Percentiles rank a stretch among this genome's conserved stretches.
phyloP scores from a whole-genome alignment of 306 rosid genomes.

The Carpinus fangiana region DNA sequence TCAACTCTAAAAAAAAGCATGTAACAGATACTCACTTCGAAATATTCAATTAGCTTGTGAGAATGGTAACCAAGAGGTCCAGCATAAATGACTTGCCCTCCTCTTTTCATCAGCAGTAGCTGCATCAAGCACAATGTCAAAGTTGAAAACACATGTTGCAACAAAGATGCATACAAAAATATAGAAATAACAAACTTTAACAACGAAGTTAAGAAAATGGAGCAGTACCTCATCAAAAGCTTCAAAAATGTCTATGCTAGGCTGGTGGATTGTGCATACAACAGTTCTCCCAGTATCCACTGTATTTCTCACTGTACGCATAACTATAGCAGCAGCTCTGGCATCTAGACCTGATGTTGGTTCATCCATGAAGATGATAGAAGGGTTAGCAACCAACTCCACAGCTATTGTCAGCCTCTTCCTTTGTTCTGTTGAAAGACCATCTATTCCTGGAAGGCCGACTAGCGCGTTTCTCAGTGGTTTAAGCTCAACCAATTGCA shows the following conservation, averaged over 20 bases:
- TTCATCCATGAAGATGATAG: conserved; percentile 90
- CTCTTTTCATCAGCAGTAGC: conserved; percentile 78
- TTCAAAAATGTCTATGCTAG: conserved; percentile 88
- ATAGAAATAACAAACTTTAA: background rate
- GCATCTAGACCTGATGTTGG: conserved; percentile 96
- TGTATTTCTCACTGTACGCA: conserved; percentile 84
- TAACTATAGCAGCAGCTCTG: conserved; percentile 88
- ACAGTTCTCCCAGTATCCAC: conserved; percentile 88
- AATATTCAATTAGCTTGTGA: conserved; percentile 65
- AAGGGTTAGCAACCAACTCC: conserved; percentile 86
- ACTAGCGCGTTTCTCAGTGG: conserved; percentile 60
- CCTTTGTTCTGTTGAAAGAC: conserved; percentile 83
- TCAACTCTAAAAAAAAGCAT: background rate
- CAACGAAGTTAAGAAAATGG: conserved; percentile 1
- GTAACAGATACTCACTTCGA: conserved; percentile 47
- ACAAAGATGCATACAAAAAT: background rate
- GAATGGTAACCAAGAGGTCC: conserved; percentile 78
- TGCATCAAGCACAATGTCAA: conserved; percentile 21
- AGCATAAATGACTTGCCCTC: conserved; percentile 74
- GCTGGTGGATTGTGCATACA: conserved; percentile 92
- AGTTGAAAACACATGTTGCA: background rate
- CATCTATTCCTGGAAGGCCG: conserved; percentile 81
- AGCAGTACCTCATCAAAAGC: conserved; percentile 72
- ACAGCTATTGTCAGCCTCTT: conserved; percentile 91
- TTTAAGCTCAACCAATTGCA: conserved; percentile 70